phyloP scores from a whole-genome alignment of 169 alveolate genomes.

The Sarcocystis neurona region DNA sequence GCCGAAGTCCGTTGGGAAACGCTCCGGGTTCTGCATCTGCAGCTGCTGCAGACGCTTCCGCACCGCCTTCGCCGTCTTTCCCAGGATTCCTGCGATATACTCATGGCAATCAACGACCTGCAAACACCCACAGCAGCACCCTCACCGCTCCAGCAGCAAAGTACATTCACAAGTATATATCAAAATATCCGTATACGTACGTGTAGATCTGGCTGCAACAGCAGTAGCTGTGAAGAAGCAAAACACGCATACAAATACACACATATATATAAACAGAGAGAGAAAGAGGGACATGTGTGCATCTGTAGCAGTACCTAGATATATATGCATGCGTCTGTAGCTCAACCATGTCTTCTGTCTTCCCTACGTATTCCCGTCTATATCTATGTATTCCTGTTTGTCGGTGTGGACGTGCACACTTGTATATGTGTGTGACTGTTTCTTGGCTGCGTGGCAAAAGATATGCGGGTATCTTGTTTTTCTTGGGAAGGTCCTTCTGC shows the following conservation, averaged over 20 bases:
- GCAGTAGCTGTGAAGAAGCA: neutral
- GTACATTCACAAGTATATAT: too few relatives aligned
- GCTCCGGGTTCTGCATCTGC: neutral
- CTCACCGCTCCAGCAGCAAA: too few relatives aligned
- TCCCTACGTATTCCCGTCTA: neutral
- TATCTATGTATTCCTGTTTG: neutral
- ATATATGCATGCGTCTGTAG: neutral
- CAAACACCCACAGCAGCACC: neutral
- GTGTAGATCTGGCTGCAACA: neutral
- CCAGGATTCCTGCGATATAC: conserved; percentile 35
- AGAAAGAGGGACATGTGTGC: neutral
- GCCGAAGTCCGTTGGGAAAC: conserved; percentile 5
- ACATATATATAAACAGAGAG: neutral
- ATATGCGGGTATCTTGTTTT: too few relatives aligned
- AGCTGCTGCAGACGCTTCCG: conserved; percentile 58
- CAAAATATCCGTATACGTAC: neutral
- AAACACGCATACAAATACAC: neutral
- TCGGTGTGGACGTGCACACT: too few relatives aligned
- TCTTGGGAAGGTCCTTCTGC: neutral
- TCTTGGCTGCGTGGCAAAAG: too few relatives aligned
- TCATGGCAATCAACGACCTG: conserved; percentile 8
- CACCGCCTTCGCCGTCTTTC: conserved; percentile 46
- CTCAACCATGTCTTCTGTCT: too few relatives aligned
- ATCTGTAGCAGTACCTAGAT: neutral
- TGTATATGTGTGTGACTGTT: too few relatives aligned